These are phyloP conservation scores for Coemansia sp. DNA, from an alignment of 192 early-diverging fungal species.

Conservation along the genomic window DNA sequence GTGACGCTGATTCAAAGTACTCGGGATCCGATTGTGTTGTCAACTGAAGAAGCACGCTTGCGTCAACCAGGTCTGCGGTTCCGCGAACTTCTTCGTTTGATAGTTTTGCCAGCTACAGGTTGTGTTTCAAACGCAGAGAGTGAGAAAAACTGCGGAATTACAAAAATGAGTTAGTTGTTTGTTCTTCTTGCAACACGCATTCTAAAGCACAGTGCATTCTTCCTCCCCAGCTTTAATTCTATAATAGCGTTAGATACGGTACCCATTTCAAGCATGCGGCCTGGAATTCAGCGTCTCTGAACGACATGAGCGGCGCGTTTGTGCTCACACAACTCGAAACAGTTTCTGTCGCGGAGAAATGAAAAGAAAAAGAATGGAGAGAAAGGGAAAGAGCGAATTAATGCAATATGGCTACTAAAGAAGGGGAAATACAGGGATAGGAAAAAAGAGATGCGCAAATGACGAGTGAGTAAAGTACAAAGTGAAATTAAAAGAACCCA, in stretches of 20 bases:
- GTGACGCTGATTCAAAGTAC: conserved; percentile 46
- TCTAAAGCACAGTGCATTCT: background rate
- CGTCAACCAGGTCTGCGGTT: conserved; percentile 39
- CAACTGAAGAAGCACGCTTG: conserved; percentile 33
- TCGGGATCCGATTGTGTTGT: conserved; percentile 47
- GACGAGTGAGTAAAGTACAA: background rate
- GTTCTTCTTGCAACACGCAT: background rate
- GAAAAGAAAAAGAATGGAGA: conserved; percentile 7
- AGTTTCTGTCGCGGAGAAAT: background rate
- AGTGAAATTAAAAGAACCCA: background rate
- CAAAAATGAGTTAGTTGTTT: background rate
- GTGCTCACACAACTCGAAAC: too few relatives aligned
- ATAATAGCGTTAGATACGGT: background rate
- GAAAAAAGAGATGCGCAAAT: background rate
- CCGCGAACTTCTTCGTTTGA: conserved; percentile 18
- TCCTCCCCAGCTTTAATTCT: background rate
- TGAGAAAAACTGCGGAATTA: background rate
- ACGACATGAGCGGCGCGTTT: background rate
- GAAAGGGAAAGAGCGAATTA: too few relatives aligned
- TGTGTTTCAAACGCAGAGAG: background rate
- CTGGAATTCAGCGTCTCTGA: conserved; percentile 7
- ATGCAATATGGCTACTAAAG: too few relatives aligned
- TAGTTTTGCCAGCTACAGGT: conserved; percentile 29
- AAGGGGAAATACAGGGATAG: background rate
- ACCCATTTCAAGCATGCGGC: conserved; percentile 7